phyloP scores from a whole-genome alignment of 1,284 basidiomycete species.

The Cutaneotrichosporon cutaneum region DNA sequence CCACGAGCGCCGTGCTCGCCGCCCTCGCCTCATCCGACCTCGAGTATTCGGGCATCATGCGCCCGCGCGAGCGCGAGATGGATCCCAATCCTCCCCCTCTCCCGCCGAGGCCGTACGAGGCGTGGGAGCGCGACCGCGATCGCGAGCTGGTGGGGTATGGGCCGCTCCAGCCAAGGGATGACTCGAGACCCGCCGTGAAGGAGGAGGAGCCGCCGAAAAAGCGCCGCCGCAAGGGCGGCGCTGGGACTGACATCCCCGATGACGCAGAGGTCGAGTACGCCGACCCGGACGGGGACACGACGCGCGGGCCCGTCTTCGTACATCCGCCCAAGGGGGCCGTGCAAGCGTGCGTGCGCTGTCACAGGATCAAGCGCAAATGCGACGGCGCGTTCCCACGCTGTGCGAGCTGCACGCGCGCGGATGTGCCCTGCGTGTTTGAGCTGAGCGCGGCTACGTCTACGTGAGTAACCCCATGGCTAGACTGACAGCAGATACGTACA shows the following conservation, averaged over 20 bases:
- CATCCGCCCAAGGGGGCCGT: conserved; percentile 41
- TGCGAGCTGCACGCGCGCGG: conserved; percentile 40
- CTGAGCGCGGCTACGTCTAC: conserved; percentile 41
- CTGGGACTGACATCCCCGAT: conserved; percentile 19
- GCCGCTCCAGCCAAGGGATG: background rate
- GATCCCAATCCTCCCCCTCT: background rate
- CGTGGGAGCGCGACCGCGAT: background rate
- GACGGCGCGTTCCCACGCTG: conserved; percentile 44
- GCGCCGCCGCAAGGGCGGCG: conserved; percentile 9
- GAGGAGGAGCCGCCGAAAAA: conserved; percentile 14
- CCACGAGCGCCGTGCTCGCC: conserved; percentile 17
- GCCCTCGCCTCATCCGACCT: conserved; percentile 19
- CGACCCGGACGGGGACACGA: conserved; percentile 35
- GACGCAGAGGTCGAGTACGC: conserved; percentile 35
- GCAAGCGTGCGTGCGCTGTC: conserved; percentile 47
- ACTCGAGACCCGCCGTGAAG: background rate
- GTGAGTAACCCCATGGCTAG: conserved; percentile 27
- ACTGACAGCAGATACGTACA: conserved; percentile 32
- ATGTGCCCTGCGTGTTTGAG: conserved; percentile 48
- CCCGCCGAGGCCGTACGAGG: background rate
- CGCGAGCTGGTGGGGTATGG: background rate
- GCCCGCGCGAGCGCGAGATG: conserved; percentile 13
- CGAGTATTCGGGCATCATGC: conserved; percentile 23
- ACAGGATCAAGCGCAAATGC: conserved; percentile 49
- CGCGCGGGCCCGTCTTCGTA: conserved; percentile 41